These are phyloP conservation scores for Colletotrichum kahawae DNA, from an alignment of 2,329 filamentous ascomycete genomes.

Conservation along the genomic window DNA sequence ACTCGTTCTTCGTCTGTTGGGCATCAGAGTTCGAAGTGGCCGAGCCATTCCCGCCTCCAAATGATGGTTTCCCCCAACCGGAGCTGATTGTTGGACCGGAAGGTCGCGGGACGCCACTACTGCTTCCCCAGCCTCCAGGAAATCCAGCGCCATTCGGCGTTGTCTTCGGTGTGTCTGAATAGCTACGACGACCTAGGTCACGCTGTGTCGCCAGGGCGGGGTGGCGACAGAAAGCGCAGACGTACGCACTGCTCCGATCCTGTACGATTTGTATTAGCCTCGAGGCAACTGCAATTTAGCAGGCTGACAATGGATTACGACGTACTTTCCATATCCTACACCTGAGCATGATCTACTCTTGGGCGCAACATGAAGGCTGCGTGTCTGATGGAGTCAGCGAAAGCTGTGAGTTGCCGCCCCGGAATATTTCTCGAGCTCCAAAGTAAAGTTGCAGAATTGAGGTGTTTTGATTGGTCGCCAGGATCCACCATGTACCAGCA, in stretches of 20 bases:
- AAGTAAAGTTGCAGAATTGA: not conserved
- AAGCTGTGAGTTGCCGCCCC: not conserved
- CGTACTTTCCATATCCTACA: conserved; percentile 45
- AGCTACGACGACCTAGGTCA: conserved; percentile 7
- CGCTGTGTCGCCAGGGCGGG: conserved; percentile 4
- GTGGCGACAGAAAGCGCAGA: conserved; percentile 45
- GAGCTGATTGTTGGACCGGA: not conserved
- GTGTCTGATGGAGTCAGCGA: not conserved
- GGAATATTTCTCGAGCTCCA: not conserved
- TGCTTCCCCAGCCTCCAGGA: not conserved
- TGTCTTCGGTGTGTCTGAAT: conserved; percentile 8
- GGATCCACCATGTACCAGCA: not conserved
- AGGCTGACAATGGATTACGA: not conserved
- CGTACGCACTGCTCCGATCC: conserved; percentile 42
- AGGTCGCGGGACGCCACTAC: not conserved
- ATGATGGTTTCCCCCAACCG: conserved; percentile 12
- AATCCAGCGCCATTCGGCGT: not conserved
- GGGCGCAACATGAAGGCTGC: conserved; percentile 13
- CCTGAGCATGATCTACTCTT: conserved; percentile 43
- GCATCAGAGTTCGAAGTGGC: not conserved
- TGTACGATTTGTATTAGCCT: conserved; percentile 24
- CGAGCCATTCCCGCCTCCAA: not conserved
- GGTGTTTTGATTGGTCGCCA: not conserved
- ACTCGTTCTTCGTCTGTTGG: not conserved
- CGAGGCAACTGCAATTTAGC: not conserved